Evolutionary conservation across 2,329 filamentous ascomycete genomes (phyloP), one percentile per base, ranked within the genome.

Genomic region (Metarhizium guizhouense): DNA sequence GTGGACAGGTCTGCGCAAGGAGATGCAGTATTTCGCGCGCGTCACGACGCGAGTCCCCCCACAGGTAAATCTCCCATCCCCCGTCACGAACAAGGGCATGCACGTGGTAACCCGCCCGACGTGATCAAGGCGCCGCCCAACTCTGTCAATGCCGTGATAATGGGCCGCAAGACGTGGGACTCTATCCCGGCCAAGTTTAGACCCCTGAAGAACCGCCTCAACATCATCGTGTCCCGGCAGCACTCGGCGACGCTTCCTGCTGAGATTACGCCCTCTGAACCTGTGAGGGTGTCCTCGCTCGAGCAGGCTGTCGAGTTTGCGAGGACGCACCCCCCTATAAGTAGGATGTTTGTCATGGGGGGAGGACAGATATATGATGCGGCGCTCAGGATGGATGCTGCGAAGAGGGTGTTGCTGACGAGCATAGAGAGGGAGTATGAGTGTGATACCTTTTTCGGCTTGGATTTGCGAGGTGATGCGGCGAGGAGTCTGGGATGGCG

Each of bases 91-190:
- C 25, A 25, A 34, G 32, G 32, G 32, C 32, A 11, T 11, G 32
- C 25, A 25, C 3, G 25, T 25, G 25, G 34, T 36, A 36, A 36
- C 34, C 34, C 13, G 6, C 34, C 25, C 25, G 25, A 16, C 14
- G 38, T 11, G 38, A 34, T 50, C 8, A 51, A 73, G 71, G 58
- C 65, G 4, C 63, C 71, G 2, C 56, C 70, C 7, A 60, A 67
- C 0, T 62, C 73, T 47, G 56, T 74, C 61, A 93, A 92, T 70
- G 88, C 89, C 18, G 89, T 97, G 53, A 87, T 99, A 63, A 99
- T 99, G 94, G 94, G 94, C 58, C 88, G 94, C 66, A 96, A 95
- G 72, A 99, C 94, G 0, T 99, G 93, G 86, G 90, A 95, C 53
- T 90, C 85, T 60, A 93, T 99, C 58, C 93, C 94, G 2, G 67